A percentile compares a stretch with the other conserved stretches of the same genome.
phyloP scores from a whole-genome alignment of 805 yeast species.

The Wickerhamiella dianesei region DNA sequence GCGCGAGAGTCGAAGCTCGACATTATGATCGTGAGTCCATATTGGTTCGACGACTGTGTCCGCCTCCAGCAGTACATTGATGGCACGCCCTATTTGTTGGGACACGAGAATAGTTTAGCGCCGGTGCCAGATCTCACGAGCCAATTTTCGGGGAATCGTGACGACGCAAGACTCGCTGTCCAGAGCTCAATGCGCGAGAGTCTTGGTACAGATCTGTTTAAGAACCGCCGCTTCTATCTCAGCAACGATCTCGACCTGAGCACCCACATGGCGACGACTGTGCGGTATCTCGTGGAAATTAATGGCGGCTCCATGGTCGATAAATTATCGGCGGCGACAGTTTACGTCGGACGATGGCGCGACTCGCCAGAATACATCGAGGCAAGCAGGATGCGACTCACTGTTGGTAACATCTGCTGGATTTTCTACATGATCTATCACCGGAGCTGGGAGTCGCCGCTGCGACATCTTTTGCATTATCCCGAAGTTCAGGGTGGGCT shows the following conservation, averaged over 20 bases:
- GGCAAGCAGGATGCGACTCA: constrained; percentile 31
- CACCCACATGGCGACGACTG: constrained; percentile 27
- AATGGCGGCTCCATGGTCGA: constrained; percentile 42
- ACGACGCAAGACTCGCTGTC: constrained; percentile 18
- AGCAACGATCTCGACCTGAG: constrained; percentile 45
- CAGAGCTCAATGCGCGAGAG: constrained; percentile 18
- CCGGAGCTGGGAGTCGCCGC: constrained; percentile 43
- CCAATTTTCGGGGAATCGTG: constrained; percentile 9
- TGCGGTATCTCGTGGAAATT: constrained; percentile 33
- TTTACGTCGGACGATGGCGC: constrained; percentile 51
- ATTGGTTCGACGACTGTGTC: constrained; percentile 68
- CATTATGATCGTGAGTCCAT: constrained; percentile 45
- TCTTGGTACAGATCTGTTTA: constrained; percentile 23
- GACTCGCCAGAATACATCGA: constrained; percentile 40
- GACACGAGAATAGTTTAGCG: constrained; percentile 19
- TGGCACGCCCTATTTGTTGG: constrained; percentile 42
- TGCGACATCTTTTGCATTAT: constrained; percentile 45
- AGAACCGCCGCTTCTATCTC: constrained; percentile 37
- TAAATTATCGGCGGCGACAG: constrained; percentile 26
- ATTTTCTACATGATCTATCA: constrained; percentile 50
- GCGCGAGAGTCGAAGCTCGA: constrained; percentile 30
- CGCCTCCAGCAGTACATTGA: constrained; percentile 37
- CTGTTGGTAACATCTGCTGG: constrained; percentile 65
- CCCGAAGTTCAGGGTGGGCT: constrained; percentile 48
- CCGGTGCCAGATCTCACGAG: constrained; percentile 11